A percentile compares a stretch with the other conserved stretches of the same genome.
These are phyloP conservation scores for Cairneyella variabilis DNA, from an alignment of 495 filamentous ascomycete species.

Conservation along the genomic window DNA sequence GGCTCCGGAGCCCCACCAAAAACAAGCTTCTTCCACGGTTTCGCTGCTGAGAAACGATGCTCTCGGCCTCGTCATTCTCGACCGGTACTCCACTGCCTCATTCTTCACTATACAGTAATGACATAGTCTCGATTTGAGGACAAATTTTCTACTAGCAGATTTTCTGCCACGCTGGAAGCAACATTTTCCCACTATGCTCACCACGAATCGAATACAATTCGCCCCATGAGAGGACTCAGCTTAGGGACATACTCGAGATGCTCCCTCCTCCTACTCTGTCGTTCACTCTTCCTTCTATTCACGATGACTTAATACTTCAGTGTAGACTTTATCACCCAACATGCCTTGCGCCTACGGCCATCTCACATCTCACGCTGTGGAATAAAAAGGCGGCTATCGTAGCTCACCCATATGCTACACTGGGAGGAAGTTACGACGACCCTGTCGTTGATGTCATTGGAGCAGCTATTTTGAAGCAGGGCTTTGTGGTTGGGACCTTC, in stretches of 20 bases:
- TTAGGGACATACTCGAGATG: slow-evolving; percentile 14
- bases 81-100: no score
- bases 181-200: slow-evolving; percentile 1
- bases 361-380: slow-evolving; percentile 34
- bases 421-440: slow-evolving; percentile 87
- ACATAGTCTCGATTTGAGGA: no score
- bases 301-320: slow-evolving; percentile 69
- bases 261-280: slow-evolving; percentile 58
- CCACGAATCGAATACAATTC: not conserved
- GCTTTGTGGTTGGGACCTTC: slow-evolving; percentile 81
- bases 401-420: slow-evolving; percentile 85
- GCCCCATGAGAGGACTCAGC: slow-evolving; percentile 9
- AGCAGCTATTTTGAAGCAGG: slow-evolving; percentile 57
- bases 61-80: no score
- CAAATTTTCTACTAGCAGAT: no score
- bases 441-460: slow-evolving; percentile 63
- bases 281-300: slow-evolving; percentile 78
- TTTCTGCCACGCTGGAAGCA: not conserved
- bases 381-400: slow-evolving; percentile 65
- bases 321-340: slow-evolving; percentile 78
- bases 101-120: no score
- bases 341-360: slow-evolving; percentile 27
- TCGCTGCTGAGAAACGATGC: no score
- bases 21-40: no score
- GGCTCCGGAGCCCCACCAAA: no score